A percentile compares a stretch with the other conserved stretches of the same genome.
These are phyloP conservation scores for Metschnikowia gelsemii DNA, from an alignment of 805 yeast genomes.

Conservation along the genomic window DNA sequence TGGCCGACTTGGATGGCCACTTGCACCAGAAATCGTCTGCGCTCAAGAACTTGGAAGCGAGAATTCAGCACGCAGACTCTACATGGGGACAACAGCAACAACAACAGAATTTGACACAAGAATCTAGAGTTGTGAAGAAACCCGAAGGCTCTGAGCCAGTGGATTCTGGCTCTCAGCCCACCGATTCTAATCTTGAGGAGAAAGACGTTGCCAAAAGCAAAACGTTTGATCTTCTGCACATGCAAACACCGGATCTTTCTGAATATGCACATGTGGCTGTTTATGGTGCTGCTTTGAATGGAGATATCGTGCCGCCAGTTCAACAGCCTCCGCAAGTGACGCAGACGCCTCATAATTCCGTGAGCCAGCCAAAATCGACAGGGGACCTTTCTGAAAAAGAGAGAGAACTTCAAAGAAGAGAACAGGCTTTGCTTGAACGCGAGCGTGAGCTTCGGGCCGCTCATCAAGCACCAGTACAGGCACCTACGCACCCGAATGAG, in stretches of 20 bases:
- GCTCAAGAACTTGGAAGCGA: constrained; percentile 6
- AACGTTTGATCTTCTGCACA: not conserved
- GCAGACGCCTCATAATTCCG: constrained; percentile 6
- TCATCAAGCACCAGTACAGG: not conserved
- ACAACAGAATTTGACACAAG: constrained; percentile 1
- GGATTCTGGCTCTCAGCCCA: not conserved
- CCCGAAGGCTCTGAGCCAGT: not conserved
- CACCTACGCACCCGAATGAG: constrained; percentile 1
- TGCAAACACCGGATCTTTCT: constrained; percentile 29
- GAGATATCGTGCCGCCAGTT: constrained; percentile 19
- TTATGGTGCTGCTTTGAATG: constrained; percentile 37
- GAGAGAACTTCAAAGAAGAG: constrained; percentile 27
- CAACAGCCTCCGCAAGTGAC: constrained; percentile 1
- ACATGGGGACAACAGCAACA: constrained; percentile 3
- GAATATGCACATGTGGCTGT: constrained; percentile 39
- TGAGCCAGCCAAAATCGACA: constrained; percentile 3
- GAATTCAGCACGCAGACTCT: constrained; percentile 4
- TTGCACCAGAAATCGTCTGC: constrained; percentile 10
- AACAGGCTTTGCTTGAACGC: constrained; percentile 25
- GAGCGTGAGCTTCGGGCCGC: constrained; percentile 13
- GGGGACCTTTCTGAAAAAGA: constrained; percentile 20
- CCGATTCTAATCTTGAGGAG: not conserved
- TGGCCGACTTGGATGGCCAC: constrained; percentile 14
- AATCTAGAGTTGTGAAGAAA: not conserved
- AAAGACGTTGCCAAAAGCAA: not conserved